phyloP scores from a whole-genome alignment of 2,329 filamentous ascomycete genomes.

The Dryadomyces quercus-mongolicae region DNA sequence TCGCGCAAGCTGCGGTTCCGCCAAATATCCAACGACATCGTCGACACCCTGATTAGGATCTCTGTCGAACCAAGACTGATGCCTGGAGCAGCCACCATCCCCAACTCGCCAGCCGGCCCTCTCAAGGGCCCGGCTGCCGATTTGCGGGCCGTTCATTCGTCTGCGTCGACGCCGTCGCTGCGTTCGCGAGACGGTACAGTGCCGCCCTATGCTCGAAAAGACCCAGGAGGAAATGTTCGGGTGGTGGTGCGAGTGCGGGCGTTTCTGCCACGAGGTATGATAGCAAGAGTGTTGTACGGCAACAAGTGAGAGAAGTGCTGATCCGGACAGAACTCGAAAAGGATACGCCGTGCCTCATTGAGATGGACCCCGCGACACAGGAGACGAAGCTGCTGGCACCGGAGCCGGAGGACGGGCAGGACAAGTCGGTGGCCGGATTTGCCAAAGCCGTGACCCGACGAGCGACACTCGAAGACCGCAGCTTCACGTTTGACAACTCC shows the following conservation, averaged over 20 bases:
- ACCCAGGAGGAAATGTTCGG: conserved; percentile 63
- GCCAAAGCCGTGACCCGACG: conserved; percentile 17
- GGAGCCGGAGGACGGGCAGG: conserved; percentile 23
- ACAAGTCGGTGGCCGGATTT: conserved; percentile 5
- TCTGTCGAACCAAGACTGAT: conserved; percentile 30
- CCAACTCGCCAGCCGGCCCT: conserved; percentile 18
- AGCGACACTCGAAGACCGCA: conserved; percentile 12
- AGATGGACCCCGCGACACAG: conserved; percentile 83
- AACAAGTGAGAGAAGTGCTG: not conserved
- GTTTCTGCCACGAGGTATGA: conserved; percentile 64
- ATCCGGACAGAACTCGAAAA: conserved; percentile 59
- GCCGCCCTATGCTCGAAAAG: conserved; percentile 41
- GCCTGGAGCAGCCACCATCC: conserved; percentile 21
- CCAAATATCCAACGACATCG: conserved; percentile 15
- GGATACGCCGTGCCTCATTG: conserved; percentile 71
- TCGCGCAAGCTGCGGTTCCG: conserved; percentile 15
- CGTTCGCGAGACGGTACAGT: conserved; percentile 59
- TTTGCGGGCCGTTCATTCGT: conserved; percentile 39
- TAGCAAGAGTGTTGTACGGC: too few species aligned
- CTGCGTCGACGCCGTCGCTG: conserved; percentile 67
- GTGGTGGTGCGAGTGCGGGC: conserved; percentile 73
- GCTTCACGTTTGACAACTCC: conserved; percentile 89
- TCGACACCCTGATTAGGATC: conserved; percentile 24
- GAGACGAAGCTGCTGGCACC: conserved; percentile 71
- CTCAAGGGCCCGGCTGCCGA: not conserved